phyloP scores from a whole-genome alignment of 164 flowering plant genomes.

The Nymphaea colorata region DNA sequence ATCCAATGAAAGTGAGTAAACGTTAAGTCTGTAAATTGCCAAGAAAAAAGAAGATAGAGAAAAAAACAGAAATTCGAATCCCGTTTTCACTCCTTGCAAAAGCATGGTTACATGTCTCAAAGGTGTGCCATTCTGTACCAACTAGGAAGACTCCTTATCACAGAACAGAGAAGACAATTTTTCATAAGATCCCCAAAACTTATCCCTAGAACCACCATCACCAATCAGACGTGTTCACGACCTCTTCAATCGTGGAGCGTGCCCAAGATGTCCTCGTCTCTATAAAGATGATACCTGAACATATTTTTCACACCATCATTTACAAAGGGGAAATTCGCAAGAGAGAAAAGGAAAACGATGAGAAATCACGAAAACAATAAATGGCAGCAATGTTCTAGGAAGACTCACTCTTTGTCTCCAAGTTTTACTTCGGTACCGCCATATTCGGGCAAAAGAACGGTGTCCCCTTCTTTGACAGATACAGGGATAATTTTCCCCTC shows the following conservation, averaged over 20 bases:
- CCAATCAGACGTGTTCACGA: no score
- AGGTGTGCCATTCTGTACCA: no score
- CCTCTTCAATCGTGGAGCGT: not conserved
- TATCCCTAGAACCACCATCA: not conserved
- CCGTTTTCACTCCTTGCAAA: not conserved
- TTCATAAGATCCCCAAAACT: not conserved
- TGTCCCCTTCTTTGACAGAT: slow-evolving; percentile 14
- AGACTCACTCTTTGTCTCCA: slow-evolving; percentile 7
- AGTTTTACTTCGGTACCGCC: slow-evolving; percentile 19
- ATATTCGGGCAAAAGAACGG: slow-evolving; percentile 13
- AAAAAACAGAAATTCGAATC: not conserved
- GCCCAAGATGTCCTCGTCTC: slow-evolving; percentile 51
- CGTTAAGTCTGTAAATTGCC: no score
- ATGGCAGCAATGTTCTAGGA: not conserved
- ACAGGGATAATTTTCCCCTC: slow-evolving; percentile 12
- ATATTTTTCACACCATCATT: not conserved
- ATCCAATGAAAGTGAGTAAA: no score
- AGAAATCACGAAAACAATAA: not conserved
- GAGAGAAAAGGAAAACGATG: not conserved
- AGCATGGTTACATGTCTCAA: not conserved
- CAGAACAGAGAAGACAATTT: not conserved
- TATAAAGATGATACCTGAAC: slow-evolving; percentile 33
- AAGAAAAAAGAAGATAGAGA: not conserved
- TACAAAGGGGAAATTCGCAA: no score
- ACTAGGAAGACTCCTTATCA: not conserved